Base-by-base conservation (phyloP, 306 rosid species). In the Senna siamea region DNA sequence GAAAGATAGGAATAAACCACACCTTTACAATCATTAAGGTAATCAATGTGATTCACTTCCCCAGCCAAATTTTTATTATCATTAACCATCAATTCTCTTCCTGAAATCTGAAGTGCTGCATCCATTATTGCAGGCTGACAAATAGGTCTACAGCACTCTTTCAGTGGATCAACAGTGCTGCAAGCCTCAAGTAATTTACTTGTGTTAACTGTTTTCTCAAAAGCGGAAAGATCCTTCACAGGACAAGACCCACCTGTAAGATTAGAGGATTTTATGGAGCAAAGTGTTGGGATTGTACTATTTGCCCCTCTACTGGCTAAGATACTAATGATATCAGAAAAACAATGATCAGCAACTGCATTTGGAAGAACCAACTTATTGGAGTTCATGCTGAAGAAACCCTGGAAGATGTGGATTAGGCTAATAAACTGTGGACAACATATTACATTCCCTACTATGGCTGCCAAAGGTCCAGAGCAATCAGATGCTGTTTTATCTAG, bases 341-440 rank as follows among this genome's bases (percentile, higher is more conserved):
- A 92, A 78, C 99, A 95, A 84, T 90, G 72, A 85, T 79, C 80
- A 64, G 92, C 89, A 63, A 74, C 88, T 57, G 84, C 76, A 67
- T 81, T 81, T 72, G 91, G 85, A 73, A 95, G 63, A 78, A 87
- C 97, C 91, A 95, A 78, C 75, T 82, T 78, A 79, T 83, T 74
- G 2, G 97, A 86, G 40, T 79, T 84, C 77, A 76, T 75, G 77
- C 76, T 77, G 61, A 80, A 82, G 88, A 87, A 90, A 82, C 93
- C 98, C 82, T 86, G 98, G 88, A 95, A 88, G 90, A 88, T 82
- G 87, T 83, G 99, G 78, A 95, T 81, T 60, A 92, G 85, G 77
- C 97, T 92, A 78, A 78, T 88, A 62, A 95, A 86, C 83, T 95
- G 99, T 48, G 98, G 99, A 81, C 98, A 95, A 63, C 98, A 95